Conservation (phyloP, 2,329 filamentous ascomycete species). For the Diplodia seriata region DNA sequence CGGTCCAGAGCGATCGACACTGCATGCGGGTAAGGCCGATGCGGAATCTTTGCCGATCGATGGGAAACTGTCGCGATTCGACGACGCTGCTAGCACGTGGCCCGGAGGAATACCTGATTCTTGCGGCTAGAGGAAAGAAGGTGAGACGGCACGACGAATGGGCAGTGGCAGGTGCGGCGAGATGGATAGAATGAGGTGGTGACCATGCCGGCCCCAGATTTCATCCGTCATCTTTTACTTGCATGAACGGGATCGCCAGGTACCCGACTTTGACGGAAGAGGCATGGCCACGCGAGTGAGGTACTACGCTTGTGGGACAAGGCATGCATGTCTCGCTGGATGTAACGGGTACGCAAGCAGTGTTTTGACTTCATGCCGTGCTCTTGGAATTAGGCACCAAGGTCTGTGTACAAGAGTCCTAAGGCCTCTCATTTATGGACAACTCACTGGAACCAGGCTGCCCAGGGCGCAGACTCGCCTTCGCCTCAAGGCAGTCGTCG, state of each 20-base stretch:
- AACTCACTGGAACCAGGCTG: background rate
- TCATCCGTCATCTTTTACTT: background rate
- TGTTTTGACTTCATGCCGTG: background rate
- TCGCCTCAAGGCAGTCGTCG: background rate
- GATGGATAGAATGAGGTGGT: background rate
- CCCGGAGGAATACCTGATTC: background rate
- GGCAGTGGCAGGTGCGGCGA: background rate
- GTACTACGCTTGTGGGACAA: background rate
- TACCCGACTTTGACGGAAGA: background rate
- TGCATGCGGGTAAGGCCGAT: slow-evolving; percentile 6
- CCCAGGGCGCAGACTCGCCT: background rate
- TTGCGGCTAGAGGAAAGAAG: background rate
- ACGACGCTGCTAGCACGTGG: background rate
- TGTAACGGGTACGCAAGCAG: background rate
- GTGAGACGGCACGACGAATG: background rate
- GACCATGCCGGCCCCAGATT: background rate
- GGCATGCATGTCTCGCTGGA: background rate
- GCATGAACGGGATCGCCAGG: slow-evolving; percentile 11
- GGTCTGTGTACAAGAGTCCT: background rate
- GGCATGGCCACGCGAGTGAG: background rate
- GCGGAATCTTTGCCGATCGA: slow-evolving; percentile 14
- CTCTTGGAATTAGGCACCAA: too few species aligned
- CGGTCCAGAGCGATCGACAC: slow-evolving; percentile 2
- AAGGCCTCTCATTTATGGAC: background rate
- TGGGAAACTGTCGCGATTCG: slow-evolving; percentile 23